Base-by-base conservation (phyloP, 2,329 filamentous ascomycete genomes). In the Arthrobotrys sinensis region DNA sequence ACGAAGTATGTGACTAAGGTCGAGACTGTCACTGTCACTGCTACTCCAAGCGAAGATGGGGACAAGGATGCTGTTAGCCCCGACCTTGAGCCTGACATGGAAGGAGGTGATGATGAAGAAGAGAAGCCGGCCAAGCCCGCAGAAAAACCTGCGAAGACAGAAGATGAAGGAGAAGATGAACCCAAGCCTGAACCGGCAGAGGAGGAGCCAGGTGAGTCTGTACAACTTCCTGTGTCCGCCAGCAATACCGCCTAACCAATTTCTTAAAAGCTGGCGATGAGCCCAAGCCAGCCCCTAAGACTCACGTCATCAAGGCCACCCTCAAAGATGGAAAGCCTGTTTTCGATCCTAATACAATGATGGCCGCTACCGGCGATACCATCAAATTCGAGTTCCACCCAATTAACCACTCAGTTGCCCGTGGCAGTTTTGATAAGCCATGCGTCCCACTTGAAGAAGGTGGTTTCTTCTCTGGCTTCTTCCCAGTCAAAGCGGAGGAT, bases 351-450 rank as follows among this genome's bases (percentile, higher is more conserved):
- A 10, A 10, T 8, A 12, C 24, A 0, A 40, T 73, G 48, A 55
- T 24, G 16, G 69, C 60, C 21, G 24, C 45, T 11, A 43, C 45
- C 2, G 69, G 69, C 21, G 69, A 65, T 28, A 55, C 52, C 14
- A 12, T 73, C 32, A 21, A 12, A 7, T 73, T 73, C 32, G 50
- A 66, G 32, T 73, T 73, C 60, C 50, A 60, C 11, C 40, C 69
- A 34, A 36, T 87, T 67, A 94, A 94, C 86, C 92, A 95, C 88
- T 94, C 92, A 60, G 89, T 94, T 71, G 92, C 90, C 11, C 91
- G 94, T 86, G 93, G 92, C 60, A 90, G 87, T 82, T 94, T 94
- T 82, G 90, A 91, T 81, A 84, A 87, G 69, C 91, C 91, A 11
- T 94, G 92, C 85, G 83, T 87, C 24, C 91, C 91, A 57, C n/a